Percentiles rank a stretch among this genome's conserved stretches.
phyloP scores from a whole-genome alignment of 192 early-diverging fungal genomes.

The Obelidium mucronatum region DNA sequence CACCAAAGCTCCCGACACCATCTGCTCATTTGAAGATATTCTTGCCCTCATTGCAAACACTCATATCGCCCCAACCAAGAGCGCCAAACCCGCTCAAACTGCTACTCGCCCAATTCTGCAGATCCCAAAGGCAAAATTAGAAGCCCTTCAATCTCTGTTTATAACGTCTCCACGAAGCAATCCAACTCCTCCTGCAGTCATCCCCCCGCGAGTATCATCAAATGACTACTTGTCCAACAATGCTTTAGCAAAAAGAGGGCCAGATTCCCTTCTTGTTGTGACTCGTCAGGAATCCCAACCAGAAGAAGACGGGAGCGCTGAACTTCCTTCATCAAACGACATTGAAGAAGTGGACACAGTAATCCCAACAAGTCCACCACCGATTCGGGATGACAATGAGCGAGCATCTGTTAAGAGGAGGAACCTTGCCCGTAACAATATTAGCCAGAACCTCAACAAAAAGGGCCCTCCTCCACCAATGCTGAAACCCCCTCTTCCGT shows the following conservation, averaged over 20 bases:
- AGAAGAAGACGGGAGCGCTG: not conserved
- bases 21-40: not conserved
- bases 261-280: not conserved
- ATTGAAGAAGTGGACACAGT: conserved; percentile 1
- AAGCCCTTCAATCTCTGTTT: too few relatives aligned
- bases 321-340: too few relatives aligned
- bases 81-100: not conserved
- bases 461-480: too few relatives aligned
- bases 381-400: conserved; percentile 11
- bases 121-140: not conserved
- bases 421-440: conserved; percentile 11
- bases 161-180: not conserved
- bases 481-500: too few relatives aligned
- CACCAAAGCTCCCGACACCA: not conserved
- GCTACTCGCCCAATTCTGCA: not conserved
- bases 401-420: conserved; percentile 23
- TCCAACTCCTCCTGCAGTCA: not conserved
- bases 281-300: not conserved
- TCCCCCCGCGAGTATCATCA: not conserved
- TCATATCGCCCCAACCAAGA: not conserved
- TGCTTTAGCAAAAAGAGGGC: not conserved
- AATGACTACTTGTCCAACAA: not conserved
- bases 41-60: not conserved
- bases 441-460: too few relatives aligned
- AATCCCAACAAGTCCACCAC: not conserved